Percentiles rank a stretch among this genome's conserved stretches.
Conservation (phyloP, 106 monocot species). For the Agapanthus africanus region DNA sequence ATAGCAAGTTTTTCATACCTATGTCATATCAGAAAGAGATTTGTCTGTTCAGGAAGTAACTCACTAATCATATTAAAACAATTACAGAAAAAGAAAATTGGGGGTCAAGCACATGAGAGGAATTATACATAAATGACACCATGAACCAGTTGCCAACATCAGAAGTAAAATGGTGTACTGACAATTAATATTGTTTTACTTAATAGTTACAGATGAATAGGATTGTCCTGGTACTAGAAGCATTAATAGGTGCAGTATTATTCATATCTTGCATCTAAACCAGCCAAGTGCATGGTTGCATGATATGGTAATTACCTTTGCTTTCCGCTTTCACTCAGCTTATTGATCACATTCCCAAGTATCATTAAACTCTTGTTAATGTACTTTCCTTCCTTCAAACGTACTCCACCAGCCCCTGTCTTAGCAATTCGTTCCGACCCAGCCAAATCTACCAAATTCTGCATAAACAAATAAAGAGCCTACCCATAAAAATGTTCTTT, state of each 20-base stretch:
- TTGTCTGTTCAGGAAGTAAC: background rate
- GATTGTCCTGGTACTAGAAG: background rate
- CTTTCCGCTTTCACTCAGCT: constrained; percentile 71
- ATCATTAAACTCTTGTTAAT: constrained; percentile 95
- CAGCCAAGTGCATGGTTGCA: too few relatives aligned
- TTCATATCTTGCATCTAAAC: background rate
- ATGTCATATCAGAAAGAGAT: background rate
- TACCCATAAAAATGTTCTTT: background rate
- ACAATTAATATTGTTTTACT: background rate
- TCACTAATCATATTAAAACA: background rate
- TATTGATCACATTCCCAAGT: constrained; percentile 96
- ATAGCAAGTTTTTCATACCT: background rate
- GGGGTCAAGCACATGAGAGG: background rate
- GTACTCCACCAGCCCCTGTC: constrained; percentile 89
- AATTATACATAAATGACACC: background rate
- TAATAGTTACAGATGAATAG: background rate
- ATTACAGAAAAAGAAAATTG: background rate
- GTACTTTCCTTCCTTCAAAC: constrained; percentile 93
- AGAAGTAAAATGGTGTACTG: background rate
- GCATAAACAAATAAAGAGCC: constrained; percentile 8
- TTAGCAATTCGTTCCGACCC: constrained; percentile 93
- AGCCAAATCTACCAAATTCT: constrained; percentile 96
- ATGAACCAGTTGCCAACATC: background rate
- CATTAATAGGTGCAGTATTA: background rate
- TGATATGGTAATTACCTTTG: constrained; percentile 43